A percentile compares a stretch with the other conserved stretches of the same genome.
phyloP scores from a whole-genome alignment of 257 asterid species.

The Capsicum pubescens region DNA sequence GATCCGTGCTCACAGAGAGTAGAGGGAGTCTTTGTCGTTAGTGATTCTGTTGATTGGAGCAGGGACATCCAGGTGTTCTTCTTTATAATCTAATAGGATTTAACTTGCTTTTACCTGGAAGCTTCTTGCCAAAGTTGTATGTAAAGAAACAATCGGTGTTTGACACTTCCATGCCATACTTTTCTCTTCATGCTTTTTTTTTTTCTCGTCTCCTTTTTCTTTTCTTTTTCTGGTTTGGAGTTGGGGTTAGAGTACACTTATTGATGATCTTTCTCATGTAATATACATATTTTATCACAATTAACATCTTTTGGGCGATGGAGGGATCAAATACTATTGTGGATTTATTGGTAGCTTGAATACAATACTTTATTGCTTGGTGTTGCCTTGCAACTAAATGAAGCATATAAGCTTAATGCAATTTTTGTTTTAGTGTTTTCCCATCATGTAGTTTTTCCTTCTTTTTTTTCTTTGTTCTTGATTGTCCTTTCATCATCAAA shows the following conservation, averaged over 20 bases:
- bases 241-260: neutral
- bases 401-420: too few species aligned
- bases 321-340: neutral
- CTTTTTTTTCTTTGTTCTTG: too few species aligned
- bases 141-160: neutral
- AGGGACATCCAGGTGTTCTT: constrained; percentile 86
- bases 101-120: neutral
- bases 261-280: neutral
- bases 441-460: too few species aligned
- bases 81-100: neutral
- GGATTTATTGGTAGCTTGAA: too few species aligned
- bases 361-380: too few species aligned
- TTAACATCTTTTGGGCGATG: neutral
- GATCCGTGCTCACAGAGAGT: constrained; percentile 71
- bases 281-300: neutral
- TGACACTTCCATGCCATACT: neutral
- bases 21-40: constrained; percentile 82
- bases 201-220: neutral
- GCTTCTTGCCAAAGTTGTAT: neutral
- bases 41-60: constrained; percentile 98
- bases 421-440: too few species aligned
- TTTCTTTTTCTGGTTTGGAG: neutral
- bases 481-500: too few species aligned
- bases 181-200: neutral
- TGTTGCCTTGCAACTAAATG: too few species aligned